Base-by-base conservation (phyloP, 2,329 filamentous ascomycete species). In the Ampelomyces quisqualis region DNA sequence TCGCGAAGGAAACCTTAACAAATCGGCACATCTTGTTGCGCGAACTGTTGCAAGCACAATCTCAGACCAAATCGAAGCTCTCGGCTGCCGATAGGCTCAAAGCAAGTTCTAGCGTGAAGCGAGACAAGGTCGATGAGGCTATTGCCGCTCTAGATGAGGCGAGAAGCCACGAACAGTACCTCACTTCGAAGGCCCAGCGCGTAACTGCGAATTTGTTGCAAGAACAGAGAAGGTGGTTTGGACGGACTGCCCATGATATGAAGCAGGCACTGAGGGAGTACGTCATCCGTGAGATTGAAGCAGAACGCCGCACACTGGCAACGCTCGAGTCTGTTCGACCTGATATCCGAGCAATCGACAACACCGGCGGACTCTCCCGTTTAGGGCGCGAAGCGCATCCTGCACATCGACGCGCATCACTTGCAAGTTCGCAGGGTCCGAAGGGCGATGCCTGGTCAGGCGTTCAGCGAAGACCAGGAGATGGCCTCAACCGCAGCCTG, bases 381-480 rank as follows among this genome's bases (percentile, higher is more conserved):
- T 78, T 98, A 22, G 93, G 93, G 28, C 83, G 93, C 43, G 93
- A 98, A 70, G 76, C 86, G 11, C 89, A 95, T 65, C 91, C 93
- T 2, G 73, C 83, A 4, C 71, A 73, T 20, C 81, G 93, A 39
- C 82, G 91, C 47, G 72, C 84, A 18, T 91, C 82, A 68, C 71
- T 96, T 53, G 87, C 88, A 11, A 87, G 88, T 32, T 93, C 87
- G 59, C 93, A 98, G 70, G 93, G 93, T 0, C 91, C 93, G 34
- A 95, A 95, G 73, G 93, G 93, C n/a, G 93, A 98, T 68, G 86
- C 93, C 11, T 98, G 93, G 93, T 95, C 89, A 59, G 93, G 93
- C 43, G 90, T 96, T 19, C 88, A 90, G 23, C 80, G 93, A 47
- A 80, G 88, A 40, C 82, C 84, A 20, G 88, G 61, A 19, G 68